These are phyloP conservation scores for Fusarium nurragi DNA, from an alignment of 2,329 filamentous ascomycete species.

Conservation along the genomic window DNA sequence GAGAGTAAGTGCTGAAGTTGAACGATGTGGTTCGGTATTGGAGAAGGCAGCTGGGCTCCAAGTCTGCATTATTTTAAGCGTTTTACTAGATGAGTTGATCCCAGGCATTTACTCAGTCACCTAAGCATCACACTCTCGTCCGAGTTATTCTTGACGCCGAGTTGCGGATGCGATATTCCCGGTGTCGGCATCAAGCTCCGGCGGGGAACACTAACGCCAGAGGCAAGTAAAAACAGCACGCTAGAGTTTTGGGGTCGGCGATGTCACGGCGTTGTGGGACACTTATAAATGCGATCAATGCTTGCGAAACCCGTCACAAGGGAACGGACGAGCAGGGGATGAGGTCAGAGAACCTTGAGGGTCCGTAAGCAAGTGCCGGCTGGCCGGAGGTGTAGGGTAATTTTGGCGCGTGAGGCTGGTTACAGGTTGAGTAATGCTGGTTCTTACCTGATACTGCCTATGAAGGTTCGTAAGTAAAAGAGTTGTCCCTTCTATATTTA, in stretches of 20 bases:
- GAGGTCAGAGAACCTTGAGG: slow-evolving; percentile 29
- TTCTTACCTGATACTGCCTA: background rate
- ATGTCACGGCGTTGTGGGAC: slow-evolving; percentile 31
- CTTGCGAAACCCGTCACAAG: background rate
- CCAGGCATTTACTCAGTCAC: no score
- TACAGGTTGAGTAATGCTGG: background rate
- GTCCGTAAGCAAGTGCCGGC: background rate
- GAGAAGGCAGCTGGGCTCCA: background rate
- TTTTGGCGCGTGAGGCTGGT: background rate
- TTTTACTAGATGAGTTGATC: background rate
- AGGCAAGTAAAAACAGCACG: background rate
- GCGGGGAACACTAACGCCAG: slow-evolving; percentile 12
- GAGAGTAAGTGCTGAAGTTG: background rate
- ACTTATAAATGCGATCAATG: background rate
- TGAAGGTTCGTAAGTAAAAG: background rate
- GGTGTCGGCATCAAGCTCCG: slow-evolving; percentile 22
- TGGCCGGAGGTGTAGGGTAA: slow-evolving; percentile 5
- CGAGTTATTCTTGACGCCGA: background rate
- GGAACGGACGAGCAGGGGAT: background rate
- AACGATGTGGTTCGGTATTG: background rate
- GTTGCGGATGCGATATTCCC: slow-evolving; percentile 8
- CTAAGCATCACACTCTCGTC: background rate
- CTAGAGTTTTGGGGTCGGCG: slow-evolving; percentile 12
- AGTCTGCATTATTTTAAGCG: background rate
- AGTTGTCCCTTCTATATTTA: background rate